Evolutionary conservation across 2,329 filamentous ascomycete species (phyloP).

Genomic region (Cercospora sesami): DNA sequence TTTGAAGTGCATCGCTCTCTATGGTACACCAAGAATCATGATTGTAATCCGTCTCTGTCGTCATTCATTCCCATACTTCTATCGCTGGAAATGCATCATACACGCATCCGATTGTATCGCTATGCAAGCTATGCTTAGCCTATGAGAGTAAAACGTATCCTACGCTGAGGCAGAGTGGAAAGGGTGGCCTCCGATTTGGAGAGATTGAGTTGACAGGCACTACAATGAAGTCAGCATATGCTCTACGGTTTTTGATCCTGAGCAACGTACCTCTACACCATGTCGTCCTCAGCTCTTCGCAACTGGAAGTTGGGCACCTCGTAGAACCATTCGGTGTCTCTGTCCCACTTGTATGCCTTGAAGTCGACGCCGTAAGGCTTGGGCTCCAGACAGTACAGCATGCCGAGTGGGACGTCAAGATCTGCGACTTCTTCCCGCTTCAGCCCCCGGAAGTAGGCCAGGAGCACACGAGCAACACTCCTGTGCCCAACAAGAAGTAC

Average conservation of each 20-base stretch:
- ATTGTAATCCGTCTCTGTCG: slow-evolving; percentile 7
- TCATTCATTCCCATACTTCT: slow-evolving; percentile 6
- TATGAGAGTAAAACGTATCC: slow-evolving; percentile 12
- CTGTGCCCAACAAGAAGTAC: slow-evolving; percentile 90
- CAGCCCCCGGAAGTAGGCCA: slow-evolving; percentile 95
- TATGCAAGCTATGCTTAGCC: neutral
- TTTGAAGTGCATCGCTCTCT: slow-evolving; percentile 10
- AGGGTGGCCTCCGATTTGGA: slow-evolving; percentile 17
- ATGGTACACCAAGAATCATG: slow-evolving; percentile 10
- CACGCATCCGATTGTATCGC: neutral
- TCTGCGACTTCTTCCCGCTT: slow-evolving; percentile 90
- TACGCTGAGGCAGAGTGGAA: slow-evolving; percentile 11
- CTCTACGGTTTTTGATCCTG: neutral
- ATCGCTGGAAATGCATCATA: slow-evolving; percentile 13
- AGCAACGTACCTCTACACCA: slow-evolving; percentile 27
- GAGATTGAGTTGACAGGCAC: slow-evolving; percentile 19
- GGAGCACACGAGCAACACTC: slow-evolving; percentile 84
- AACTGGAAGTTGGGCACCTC: slow-evolving; percentile 82
- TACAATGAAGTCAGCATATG: slow-evolving; percentile 2
- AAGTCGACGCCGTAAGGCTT: slow-evolving; percentile 98
- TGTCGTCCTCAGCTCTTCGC: slow-evolving; percentile 53
- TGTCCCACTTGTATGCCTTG: slow-evolving; percentile 90
- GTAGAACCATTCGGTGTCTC: slow-evolving; percentile 75
- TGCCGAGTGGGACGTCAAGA: slow-evolving; percentile 88
- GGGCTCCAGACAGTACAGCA: slow-evolving; percentile 92